Evolutionary conservation across 176 grass and related monocot species (phyloP), one percentile per base, ranked within the genome.

Genomic region (Oryza longistaminata): DNA sequence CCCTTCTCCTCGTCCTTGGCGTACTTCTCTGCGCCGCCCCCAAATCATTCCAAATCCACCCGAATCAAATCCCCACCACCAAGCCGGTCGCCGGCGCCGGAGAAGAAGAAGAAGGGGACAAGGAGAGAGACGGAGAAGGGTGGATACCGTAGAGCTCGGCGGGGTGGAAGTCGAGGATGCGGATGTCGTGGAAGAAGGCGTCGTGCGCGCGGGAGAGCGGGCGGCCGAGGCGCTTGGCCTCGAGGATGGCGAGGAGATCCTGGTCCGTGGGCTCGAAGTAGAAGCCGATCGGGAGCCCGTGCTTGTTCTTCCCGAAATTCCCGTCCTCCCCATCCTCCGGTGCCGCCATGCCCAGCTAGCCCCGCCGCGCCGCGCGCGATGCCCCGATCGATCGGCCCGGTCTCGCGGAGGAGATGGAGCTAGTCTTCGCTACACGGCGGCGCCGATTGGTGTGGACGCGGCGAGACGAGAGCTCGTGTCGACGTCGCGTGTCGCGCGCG

Each of bases 81-180:
- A 40, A 40, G 7, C 29, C 29, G 29, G 29, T 31, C 39, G 39
- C 39, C 39, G 39, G 7, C 43, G 43, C 43, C 43, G 43, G 12
- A 1, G 2, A 40, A 1, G 14, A 25, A 6, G 21, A 3, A 21
- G 0, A 19, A 40, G 37, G 6, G 35, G 35, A 37, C 35, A 37
- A 37, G 6, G 37, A 6, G 37, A 39, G 37, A 39, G 37, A 39
- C 37, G 37, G 39, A 37, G 0, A 5, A 3, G 15, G 40, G 48
- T n/a, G 73, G 14, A 74, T 58, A 85, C 87, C 70, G 87, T 88
- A 24, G 69, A 88, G 87, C 10, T 80, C 2, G 14, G n/a, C 3
- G 37, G 87, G 87, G 87, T 88, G 75, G 87, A 48, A 26, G 2
- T 48, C 10, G 70, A 73, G 76, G 81, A 88, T 61, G 6, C 0